A percentile compares a stretch with the other conserved stretches of the same genome.
Evolutionary conservation across 31 red algal species (phyloP).

Genomic region (Endocladia muricata): DNA sequence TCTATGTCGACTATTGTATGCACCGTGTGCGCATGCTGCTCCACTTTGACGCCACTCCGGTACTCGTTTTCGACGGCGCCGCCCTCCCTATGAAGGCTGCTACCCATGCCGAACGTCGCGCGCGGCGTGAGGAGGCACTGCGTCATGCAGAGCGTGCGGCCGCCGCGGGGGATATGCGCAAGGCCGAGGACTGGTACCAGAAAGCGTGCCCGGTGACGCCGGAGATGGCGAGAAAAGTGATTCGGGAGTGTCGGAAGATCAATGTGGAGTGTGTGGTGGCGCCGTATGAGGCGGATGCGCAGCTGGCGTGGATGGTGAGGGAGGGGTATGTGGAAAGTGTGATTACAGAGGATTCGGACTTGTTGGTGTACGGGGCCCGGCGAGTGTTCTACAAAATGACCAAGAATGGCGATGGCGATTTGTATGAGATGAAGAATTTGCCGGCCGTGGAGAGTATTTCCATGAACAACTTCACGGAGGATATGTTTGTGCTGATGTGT

Average conservation of each 20-base stretch:
- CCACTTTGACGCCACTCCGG: conserved; percentile 68
- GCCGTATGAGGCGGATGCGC: conserved; percentile 98
- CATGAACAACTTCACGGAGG: conserved; percentile 70
- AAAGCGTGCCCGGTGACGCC: conserved; percentile 79
- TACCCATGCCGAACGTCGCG: conserved; percentile 63
- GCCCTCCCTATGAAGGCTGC: conserved; percentile 84
- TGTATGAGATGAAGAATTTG: conserved; percentile 74
- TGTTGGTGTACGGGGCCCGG: conserved; percentile 89
- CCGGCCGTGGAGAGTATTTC: conserved; percentile 47
- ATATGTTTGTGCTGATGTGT: conserved; percentile 92
- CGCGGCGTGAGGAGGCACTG: conserved; percentile 54
- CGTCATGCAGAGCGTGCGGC: conserved; percentile 34
- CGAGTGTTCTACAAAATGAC: conserved; percentile 90
- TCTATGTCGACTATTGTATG: conserved; percentile 77
- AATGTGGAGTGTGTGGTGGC: conserved; percentile 87
- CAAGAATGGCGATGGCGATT: conserved; percentile 77
- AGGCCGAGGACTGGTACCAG: conserved; percentile 82
- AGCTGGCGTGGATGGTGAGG: conserved; percentile 86
- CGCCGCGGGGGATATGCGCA: conserved; percentile 43
- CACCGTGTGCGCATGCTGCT: conserved; percentile 85
- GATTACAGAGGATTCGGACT: conserved; percentile 97
- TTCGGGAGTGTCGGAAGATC: conserved; percentile 56
- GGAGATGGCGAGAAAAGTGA: conserved; percentile 84
- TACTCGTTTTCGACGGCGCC: conserved; percentile 96
- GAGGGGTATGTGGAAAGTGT: conserved; percentile 64